phyloP scores from a whole-genome alignment of 108 stramenopile genomes.

The Aurantiochytrium sp. region DNA sequence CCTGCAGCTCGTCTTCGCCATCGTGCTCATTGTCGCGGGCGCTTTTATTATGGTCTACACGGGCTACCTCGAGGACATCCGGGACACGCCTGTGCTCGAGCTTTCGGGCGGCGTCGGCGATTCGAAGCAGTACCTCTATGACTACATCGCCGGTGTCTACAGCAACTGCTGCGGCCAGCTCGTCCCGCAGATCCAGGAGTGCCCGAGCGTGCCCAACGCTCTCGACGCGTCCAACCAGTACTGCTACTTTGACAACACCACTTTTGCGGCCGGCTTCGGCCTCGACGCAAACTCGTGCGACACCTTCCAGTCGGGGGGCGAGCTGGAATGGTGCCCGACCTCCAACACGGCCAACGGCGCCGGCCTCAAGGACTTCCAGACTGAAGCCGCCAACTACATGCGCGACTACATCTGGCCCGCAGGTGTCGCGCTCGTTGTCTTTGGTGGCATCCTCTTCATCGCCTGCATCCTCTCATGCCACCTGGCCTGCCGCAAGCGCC shows the following conservation, averaged over 20 bases:
- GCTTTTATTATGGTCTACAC: slow-evolving; percentile 4
- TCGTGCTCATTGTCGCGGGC: slow-evolving; percentile 1
- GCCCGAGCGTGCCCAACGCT: not conserved
- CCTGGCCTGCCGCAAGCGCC: not conserved
- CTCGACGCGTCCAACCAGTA: not conserved
- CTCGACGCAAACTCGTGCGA: not conserved
- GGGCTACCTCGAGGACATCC: not conserved
- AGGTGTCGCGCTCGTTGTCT: slow-evolving; percentile 12
- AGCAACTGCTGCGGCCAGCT: not conserved
- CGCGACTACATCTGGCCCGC: slow-evolving; percentile 25
- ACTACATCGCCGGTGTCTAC: not conserved
- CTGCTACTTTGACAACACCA: not conserved
- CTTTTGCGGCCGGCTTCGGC: not conserved
- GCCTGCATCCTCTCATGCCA: not conserved
- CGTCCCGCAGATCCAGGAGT: not conserved
- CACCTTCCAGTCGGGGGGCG: not conserved
- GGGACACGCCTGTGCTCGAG: not conserved
- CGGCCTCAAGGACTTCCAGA: slow-evolving; percentile 29
- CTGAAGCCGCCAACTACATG: not conserved
- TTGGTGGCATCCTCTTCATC: not conserved
- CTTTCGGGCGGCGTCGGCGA: not conserved
- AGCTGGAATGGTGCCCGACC: not conserved
- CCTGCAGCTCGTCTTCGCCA: slow-evolving; percentile 5
- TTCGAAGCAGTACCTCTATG: not conserved
- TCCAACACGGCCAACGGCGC: not conserved